Evolutionary conservation across 2,329 filamentous ascomycete genomes (phyloP), one percentile per base, ranked within the genome.

Genomic region (Leptographium lundbergii): DNA sequence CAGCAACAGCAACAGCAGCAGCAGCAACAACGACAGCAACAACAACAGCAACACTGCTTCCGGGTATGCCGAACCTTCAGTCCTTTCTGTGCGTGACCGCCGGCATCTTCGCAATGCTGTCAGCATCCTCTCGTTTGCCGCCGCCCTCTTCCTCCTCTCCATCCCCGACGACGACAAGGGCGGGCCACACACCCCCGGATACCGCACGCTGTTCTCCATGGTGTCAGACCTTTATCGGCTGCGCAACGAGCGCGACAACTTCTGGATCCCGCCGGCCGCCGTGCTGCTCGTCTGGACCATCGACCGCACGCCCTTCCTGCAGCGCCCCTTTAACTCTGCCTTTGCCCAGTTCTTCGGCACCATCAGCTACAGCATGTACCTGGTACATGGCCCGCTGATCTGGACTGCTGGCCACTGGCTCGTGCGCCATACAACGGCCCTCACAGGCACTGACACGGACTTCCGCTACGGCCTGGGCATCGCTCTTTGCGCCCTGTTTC

Each of bases 351-450:
- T 84, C 68, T 70, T 85, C 6, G 82, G 82, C 60, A 77, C 77
- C 66, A 78, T 85, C 63, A 83, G 79, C 57, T 85, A 81, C 66
- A 77, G 80, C 56, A 66, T 85, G 29, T 85, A 85, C 67, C 74
- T 85, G 17, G 78, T 84, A 72, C 82, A 85, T 66, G 80, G 81
- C 0, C 78, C 79, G 4, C 74, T 77, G 2, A 74, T 79, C 65
- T 79, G 81, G 64, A 75, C 75, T 2, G 64, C 78, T 22, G 80
- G 80, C 13, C 81, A 76, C 68, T 61, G 56, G 57, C 48, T 47
- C 6, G 57, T 55, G 2, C 29, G 50, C 22, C 36, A 54, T 24
- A 50, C 55, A 22, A 56, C 52, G 2, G 66, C 68, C 14, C 48
- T 77, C 45, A 80, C 75, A 0, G 80, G 79, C 6, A 69, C 70